Evolutionary conservation across 352 stramenopile species (phyloP).

Genomic region (Bremia lactucae): DNA sequence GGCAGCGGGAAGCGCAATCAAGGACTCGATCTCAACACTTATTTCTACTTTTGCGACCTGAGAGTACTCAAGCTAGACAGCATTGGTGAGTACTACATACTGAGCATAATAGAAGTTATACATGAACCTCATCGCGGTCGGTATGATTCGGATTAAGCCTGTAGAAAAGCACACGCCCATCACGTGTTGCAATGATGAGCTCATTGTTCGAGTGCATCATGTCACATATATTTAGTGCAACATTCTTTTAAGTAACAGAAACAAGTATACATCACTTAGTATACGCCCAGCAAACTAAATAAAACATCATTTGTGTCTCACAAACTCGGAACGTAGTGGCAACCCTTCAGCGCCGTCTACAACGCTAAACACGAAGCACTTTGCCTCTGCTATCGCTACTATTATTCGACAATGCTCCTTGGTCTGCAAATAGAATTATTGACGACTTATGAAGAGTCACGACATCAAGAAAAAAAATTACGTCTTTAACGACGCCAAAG

Average conservation of each 20-base stretch:
- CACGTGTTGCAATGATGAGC: constrained; percentile 52
- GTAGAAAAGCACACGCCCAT: constrained; percentile 53
- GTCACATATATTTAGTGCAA: constrained; percentile 62
- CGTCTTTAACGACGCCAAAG: constrained; percentile 20
- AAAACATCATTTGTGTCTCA: constrained; percentile 17
- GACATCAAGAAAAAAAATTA: constrained; percentile 8
- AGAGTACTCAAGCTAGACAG: too few species aligned
- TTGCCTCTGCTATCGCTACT: constrained; percentile 61
- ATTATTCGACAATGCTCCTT: constrained; percentile 46
- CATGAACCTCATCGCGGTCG: constrained; percentile 12
- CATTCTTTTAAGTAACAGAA: constrained; percentile 24
- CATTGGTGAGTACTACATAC: too few species aligned
- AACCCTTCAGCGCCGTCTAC: constrained; percentile 44
- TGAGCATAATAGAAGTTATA: neutral
- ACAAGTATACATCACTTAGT: neutral
- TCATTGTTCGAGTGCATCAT: constrained; percentile 37
- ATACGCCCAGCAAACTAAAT: neutral
- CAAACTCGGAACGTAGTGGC: constrained; percentile 49
- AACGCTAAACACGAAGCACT: constrained; percentile 51
- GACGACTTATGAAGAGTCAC: too few species aligned
- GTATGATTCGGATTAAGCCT: constrained; percentile 11
- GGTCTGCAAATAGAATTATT: too few species aligned
- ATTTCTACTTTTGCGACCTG: constrained; percentile 47
- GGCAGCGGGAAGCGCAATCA: constrained; percentile 23
- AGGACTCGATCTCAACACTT: constrained; percentile 44